Evolutionary conservation across 2,329 filamentous ascomycete genomes (phyloP).

Genomic region (Blastomyces gilchristii): DNA sequence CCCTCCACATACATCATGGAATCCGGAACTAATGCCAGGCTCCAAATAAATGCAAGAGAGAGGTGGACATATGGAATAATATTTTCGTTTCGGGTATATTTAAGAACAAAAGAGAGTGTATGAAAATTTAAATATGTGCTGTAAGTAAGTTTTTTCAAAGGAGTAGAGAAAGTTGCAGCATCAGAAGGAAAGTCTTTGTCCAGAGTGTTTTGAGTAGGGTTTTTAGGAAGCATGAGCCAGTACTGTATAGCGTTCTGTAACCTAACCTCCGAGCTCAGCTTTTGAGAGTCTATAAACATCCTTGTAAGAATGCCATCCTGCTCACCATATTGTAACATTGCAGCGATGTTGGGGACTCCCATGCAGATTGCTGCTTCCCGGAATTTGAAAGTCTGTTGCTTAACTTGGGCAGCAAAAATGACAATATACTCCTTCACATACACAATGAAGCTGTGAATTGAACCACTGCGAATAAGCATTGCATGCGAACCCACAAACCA

Average conservation of each 20-base stretch:
- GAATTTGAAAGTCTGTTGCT: constrained; percentile 39
- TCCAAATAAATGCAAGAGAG: constrained; percentile 44
- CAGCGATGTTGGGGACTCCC: constrained; percentile 45
- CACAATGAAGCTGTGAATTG: constrained; percentile 30
- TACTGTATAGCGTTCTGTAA: constrained; percentile 19
- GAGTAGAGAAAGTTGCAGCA: constrained; percentile 15
- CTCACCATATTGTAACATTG: constrained; percentile 46
- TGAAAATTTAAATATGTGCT: constrained; percentile 34
- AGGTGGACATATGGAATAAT: constrained; percentile 47
- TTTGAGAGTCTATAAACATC: constrained; percentile 19
- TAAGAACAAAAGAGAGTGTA: constrained; percentile 36
- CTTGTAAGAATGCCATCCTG: constrained; percentile 26
- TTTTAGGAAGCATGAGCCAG: constrained; percentile 14
- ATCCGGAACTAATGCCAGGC: constrained; percentile 28
- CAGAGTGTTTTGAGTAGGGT: constrained; percentile 12
- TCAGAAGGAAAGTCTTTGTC: not conserved
- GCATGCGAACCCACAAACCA: constrained; percentile 47
- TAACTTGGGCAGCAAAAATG: constrained; percentile 40
- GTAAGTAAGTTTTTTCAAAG: constrained; percentile 26
- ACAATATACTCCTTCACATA: constrained; percentile 34
- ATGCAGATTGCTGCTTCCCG: constrained; percentile 47
- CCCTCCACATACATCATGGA: constrained; percentile 33
- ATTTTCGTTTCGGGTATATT: constrained; percentile 42
- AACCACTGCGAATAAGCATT: constrained; percentile 34
- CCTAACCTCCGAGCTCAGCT: constrained; percentile 12